Base-by-base conservation (phyloP, 2,329 filamentous ascomycete genomes). In the Phoma sp. region DNA sequence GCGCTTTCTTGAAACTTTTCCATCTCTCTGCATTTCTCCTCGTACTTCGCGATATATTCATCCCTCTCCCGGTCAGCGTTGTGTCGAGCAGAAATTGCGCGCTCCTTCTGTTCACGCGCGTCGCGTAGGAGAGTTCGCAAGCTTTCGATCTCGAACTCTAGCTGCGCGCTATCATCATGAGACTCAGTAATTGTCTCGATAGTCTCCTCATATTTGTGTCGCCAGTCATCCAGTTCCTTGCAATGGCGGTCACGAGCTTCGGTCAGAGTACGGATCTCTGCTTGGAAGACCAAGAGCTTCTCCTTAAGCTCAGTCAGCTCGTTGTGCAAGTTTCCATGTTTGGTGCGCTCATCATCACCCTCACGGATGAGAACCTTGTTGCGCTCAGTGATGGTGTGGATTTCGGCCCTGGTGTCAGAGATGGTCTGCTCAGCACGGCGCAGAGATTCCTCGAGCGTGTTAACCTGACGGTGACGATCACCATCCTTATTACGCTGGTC, bases 1-100 rank as follows among this genome's bases (percentile, higher is more conserved):
- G 59, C 59, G 4, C 34, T 57, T 23, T 67, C 64, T 33, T 64
- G 61, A 14, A 61, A 67, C 1, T 61, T 34, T 47, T 66, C 62
- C 56, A 67, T 57, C 29, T 67, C 64, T 1, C 64, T 49, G 26
- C 64, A 66, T 52, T 67, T 67, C 53, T 67, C 63, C 26, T 67
- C 63, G 26, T 66, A 66, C 45, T 63, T 63, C 12, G 57, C 43
- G 9, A 64, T 46, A 23, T 59, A 58, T 26, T 66, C 63, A 33
- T 67, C 64, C 14, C 64, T 53, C 46, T 67, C 64, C 37, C 60
- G 63, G 29, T 67, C 63, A n/a, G 64, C 63, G 7, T 58, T 51
- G 34, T 67, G 56, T 1, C 64, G 56, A 1, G 62, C 63, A 14
- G 53, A 42, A 9, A 67, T 66, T 2, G 64, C 63, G 7, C 61